A percentile compares a stretch with the other conserved stretches of the same genome.
These are phyloP conservation scores for Cardamine occulta DNA, from an alignment of 345 rosid genomes.

Conservation along the genomic window DNA sequence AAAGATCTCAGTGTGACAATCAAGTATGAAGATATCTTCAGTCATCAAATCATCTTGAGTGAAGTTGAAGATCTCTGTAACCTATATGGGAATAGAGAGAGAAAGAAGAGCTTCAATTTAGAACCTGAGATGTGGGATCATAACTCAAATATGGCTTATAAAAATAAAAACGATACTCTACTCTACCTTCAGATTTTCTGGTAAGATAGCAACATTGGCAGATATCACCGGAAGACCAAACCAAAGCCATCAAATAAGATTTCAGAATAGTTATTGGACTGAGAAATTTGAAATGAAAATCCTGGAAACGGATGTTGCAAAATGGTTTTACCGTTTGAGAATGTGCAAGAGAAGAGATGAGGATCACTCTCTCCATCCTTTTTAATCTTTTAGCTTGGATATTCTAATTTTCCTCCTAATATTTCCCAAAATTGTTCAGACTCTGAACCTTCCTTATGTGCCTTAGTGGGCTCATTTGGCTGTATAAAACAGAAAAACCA, in stretches of 20 bases:
- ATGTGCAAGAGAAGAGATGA: constrained; percentile 88
- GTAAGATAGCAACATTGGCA: constrained; percentile 32
- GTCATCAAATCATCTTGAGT: constrained; percentile 98
- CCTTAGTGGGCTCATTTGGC: constrained; percentile 80
- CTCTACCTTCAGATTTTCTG: constrained; percentile 82
- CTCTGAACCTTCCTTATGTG: constrained; percentile 96
- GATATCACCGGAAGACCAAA: constrained; percentile 15
- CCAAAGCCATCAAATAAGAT: constrained; percentile 5
- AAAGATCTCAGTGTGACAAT: constrained; percentile 83
- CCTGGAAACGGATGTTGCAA: background rate
- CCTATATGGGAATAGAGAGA: constrained; percentile 54
- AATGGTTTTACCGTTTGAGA: constrained; percentile 45
- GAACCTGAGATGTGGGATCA: constrained; percentile 19
- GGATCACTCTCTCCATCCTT: constrained; percentile 86
- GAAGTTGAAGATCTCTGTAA: constrained; percentile 82
- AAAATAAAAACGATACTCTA: background rate
- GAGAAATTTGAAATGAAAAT: constrained; percentile 3
- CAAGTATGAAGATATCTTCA: constrained; percentile 92
- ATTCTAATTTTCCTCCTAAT: constrained; percentile 86
- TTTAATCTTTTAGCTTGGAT: constrained; percentile 71
- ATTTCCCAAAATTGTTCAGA: constrained; percentile 91
- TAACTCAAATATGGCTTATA: constrained; percentile 7
- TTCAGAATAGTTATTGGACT: background rate
- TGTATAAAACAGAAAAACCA: constrained; percentile 46
- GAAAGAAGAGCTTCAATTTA: constrained; percentile 16